Base-by-base conservation (phyloP, 305 asterid species). In the Striga hermonthica region DNA sequence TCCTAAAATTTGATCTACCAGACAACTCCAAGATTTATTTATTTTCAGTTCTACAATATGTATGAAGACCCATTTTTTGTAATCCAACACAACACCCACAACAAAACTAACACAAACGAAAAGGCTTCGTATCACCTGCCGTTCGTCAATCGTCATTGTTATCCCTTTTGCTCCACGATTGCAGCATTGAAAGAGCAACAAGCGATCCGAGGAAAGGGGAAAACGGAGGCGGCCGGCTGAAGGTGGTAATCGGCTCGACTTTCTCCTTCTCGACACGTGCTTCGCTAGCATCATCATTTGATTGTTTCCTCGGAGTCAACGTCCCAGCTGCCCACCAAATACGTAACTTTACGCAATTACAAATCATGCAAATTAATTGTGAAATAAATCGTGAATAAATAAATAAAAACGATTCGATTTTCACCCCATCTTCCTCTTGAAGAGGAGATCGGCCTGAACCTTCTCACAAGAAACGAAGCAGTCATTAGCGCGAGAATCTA, bases 171-270 rank as follows among this genome's bases (percentile, higher is more conserved):
- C 59, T 73, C 82, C 83, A 82, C 4, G 85, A 70, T 41, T 83
- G 85, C 58, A 87, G 74, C 79, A 83, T 4, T 0, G 88, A 77
- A 34, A 83, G 72, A 64, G 83, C 91, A 66, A 87, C 71, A 69
- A 89, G 60, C 9, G 95, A 82, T 10, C 93, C 94, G 10, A 89
- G 74, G 53, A 82, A 75, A 0, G 94, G 91, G 6, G 86, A 79
- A 36, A 81, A 66, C 0, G 80, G 88, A 1, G 90, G 87, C 0
- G 88, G 86, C 53, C 81, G 73, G 74, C 86, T 74, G 73, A 80
- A 79, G 50, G 90, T 86, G 64, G 73, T 87, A 34, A 78, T 62
- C 0, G 86, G 78, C 60, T 75, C 80, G 4, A 69, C 76, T 43
- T 75, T 67, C 34, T 74, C 80, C 28, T 14, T 4, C 66, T 72